Conservation (phyloP, 768 basidiomycete species). For the Termitomyces sp. region DNA sequence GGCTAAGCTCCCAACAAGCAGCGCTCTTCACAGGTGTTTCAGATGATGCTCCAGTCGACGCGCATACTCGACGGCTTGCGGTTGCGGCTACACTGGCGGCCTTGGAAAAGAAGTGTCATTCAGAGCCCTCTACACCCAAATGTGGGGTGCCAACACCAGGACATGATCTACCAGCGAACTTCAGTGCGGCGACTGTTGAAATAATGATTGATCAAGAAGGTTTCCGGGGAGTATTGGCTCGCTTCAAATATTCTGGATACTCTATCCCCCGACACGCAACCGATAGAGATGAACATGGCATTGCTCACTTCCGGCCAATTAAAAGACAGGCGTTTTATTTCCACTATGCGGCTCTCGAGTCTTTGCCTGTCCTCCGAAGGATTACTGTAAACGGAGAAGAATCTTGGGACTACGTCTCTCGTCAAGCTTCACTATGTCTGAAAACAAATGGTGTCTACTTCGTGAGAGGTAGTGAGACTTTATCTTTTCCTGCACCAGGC, state of each 20-base stretch:
- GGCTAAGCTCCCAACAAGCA: not conserved
- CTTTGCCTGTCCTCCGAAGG: constrained; percentile 64
- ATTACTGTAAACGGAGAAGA: constrained; percentile 64
- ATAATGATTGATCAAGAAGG: constrained; percentile 83
- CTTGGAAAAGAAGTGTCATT: constrained; percentile 9
- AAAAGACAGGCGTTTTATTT: constrained; percentile 57
- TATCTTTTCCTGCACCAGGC: constrained; percentile 18
- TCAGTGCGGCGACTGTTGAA: constrained; percentile 35
- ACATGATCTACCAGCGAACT: not conserved
- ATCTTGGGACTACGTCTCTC: constrained; percentile 67
- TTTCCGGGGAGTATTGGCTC: constrained; percentile 57
- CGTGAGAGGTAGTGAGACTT: constrained; percentile 60
- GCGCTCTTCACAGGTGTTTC: not conserved
- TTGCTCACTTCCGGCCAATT: constrained; percentile 63
- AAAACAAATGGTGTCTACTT: constrained; percentile 73
- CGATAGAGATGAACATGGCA: constrained; percentile 33
- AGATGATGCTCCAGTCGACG: constrained; percentile 1
- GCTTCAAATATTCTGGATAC: constrained; percentile 55
- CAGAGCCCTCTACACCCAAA: constrained; percentile 11
- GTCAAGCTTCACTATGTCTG: constrained; percentile 65
- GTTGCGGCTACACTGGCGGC: constrained; percentile 8
- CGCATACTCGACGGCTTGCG: constrained; percentile 1
- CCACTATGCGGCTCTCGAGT: constrained; percentile 66
- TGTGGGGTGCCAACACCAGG: not conserved
- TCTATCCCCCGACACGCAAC: constrained; percentile 23